phyloP scores from a whole-genome alignment of 1,284 basidiomycete species.

The Gymnopus androsaceus region DNA sequence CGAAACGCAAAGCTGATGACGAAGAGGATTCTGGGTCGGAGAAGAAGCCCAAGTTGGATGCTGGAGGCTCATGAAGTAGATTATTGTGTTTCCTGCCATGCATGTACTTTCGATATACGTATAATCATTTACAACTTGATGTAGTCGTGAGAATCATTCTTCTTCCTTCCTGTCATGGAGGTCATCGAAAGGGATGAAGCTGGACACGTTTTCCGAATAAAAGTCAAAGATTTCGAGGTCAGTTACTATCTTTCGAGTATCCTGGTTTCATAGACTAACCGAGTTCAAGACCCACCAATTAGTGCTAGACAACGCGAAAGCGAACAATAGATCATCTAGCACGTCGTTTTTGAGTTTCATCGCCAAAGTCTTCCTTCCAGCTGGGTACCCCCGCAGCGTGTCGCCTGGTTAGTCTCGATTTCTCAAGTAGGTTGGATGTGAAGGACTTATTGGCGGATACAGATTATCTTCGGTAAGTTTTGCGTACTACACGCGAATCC shows the following conservation, averaged over 20 bases:
- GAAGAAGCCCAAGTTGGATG: conserved; percentile 69
- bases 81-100: no score
- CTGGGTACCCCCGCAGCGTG: conserved; percentile 60
- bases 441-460: no score
- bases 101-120: no score
- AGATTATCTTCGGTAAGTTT: conserved; percentile 35
- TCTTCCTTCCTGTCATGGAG: background rate
- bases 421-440: no score
- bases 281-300: background rate
- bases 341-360: conserved; percentile 31
- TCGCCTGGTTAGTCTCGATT: conserved; percentile 54
- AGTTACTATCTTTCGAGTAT: background rate
- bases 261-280: background rate
- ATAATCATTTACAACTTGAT: background rate
- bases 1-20: conserved; percentile 73
- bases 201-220: background rate
- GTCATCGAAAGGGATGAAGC: conserved; percentile 9
- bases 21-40: conserved; percentile 47
- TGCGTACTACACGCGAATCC: no score
- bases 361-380: conserved; percentile 57
- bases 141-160: background rate
- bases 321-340: background rate
- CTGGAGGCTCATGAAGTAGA: conserved; percentile 11
- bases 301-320: background rate
- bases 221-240: background rate